Percentiles rank a stretch among this genome's conserved stretches.
phyloP scores from a whole-genome alignment of 495 filamentous ascomycete species.

The Astrothelium subdiscretum region DNA sequence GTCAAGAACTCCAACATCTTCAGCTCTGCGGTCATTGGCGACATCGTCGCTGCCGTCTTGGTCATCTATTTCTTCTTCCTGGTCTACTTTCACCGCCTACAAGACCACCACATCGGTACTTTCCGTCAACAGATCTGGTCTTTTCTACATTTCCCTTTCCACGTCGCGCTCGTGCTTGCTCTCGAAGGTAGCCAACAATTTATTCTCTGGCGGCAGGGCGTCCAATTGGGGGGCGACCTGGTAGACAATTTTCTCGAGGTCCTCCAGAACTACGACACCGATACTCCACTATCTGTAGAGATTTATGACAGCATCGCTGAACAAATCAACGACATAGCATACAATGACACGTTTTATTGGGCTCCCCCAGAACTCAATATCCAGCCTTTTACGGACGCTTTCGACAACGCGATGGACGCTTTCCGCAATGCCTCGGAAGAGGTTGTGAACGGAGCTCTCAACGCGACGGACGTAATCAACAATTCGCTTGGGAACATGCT shows the following conservation, averaged over 20 bases:
- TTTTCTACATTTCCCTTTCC: slow-evolving; percentile 58
- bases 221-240: background rate
- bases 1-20: slow-evolving; percentile 42
- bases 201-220: slow-evolving; percentile 16
- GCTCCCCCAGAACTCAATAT: background rate
- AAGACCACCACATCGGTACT: slow-evolving; percentile 38
- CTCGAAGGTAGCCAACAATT: slow-evolving; percentile 38
- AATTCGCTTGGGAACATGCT: background rate
- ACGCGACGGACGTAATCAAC: background rate
- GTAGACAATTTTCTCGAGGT: background rate
- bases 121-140: slow-evolving; percentile 53
- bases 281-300: background rate
- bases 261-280: background rate
- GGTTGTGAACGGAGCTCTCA: background rate
- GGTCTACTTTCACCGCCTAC: slow-evolving; percentile 55
- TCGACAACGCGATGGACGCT: background rate
- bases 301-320: background rate
- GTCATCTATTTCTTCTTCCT: slow-evolving; percentile 55
- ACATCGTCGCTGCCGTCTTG: slow-evolving; percentile 23
- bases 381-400: background rate
- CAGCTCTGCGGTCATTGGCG: slow-evolving; percentile 36
- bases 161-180: slow-evolving; percentile 51
- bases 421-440: background rate
- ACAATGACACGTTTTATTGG: background rate
- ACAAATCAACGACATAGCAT: background rate